Percentiles rank a stretch among this genome's conserved stretches.
phyloP scores from a whole-genome alignment of 352 stramenopile genomes.

The Phytopythium delawarense region DNA sequence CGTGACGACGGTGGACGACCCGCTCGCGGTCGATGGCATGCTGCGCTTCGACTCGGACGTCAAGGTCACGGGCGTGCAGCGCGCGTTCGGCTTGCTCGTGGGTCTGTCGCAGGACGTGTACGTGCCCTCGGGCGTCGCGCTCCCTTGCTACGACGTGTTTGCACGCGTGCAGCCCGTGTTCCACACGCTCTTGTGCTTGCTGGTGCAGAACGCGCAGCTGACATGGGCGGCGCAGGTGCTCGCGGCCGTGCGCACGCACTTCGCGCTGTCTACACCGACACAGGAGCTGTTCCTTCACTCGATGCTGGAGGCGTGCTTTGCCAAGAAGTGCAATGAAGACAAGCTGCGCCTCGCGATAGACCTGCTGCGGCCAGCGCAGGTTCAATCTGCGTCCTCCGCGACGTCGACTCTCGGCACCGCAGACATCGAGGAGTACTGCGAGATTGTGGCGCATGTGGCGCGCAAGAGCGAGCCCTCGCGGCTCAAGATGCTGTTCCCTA shows the following conservation, averaged over 20 bases:
- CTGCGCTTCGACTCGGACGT: slow-evolving; percentile 77
- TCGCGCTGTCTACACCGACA: slow-evolving; percentile 60
- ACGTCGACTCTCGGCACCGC: slow-evolving; percentile 2
- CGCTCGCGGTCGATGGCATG: slow-evolving; percentile 55
- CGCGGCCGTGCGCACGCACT: slow-evolving; percentile 37
- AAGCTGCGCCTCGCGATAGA: slow-evolving; percentile 43
- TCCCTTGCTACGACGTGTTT: slow-evolving; percentile 76
- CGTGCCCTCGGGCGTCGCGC: slow-evolving; percentile 47
- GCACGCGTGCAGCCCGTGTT: slow-evolving; percentile 77
- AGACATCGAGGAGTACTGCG: slow-evolving; percentile 78
- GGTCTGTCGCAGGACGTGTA: slow-evolving; percentile 81
- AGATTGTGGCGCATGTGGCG: slow-evolving; percentile 80
- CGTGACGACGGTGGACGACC: slow-evolving; percentile 55
- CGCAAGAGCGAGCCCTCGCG: slow-evolving; percentile 82
- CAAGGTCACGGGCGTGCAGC: slow-evolving; percentile 61
- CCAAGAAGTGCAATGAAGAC: slow-evolving; percentile 32
- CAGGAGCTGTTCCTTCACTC: slow-evolving; percentile 80
- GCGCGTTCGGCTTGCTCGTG: slow-evolving; percentile 65
- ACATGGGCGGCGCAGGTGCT: slow-evolving; percentile 50
- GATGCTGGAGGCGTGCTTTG: slow-evolving; percentile 70
- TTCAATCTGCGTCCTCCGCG: not conserved
- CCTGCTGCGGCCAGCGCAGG: slow-evolving; percentile 35
- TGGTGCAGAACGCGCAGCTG: slow-evolving; percentile 66
- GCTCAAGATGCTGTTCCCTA: slow-evolving; percentile 60
- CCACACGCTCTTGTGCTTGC: slow-evolving; percentile 62